Percentiles rank a stretch among this genome's conserved stretches.
phyloP scores from a whole-genome alignment of 225 moss, liverwort and hornwort genomes.

The Bryum argenteum region DNA sequence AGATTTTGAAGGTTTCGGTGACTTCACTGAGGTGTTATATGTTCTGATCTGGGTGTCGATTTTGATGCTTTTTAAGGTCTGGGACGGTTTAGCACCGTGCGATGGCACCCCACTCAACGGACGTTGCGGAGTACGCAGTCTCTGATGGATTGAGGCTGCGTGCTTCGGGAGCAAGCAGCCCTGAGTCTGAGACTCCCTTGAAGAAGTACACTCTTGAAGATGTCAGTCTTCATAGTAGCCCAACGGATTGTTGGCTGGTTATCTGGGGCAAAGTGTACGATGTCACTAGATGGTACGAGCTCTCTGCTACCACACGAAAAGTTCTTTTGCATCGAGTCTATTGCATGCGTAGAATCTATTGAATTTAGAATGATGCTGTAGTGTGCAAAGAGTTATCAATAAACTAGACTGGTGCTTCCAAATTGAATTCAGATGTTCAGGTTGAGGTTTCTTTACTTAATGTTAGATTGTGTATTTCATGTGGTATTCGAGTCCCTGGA shows the following conservation, averaged over 20 bases:
- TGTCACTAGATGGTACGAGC: constrained; percentile 76
- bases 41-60: not conserved
- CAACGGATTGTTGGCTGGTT: constrained; percentile 88
- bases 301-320: not conserved
- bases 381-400: not conserved
- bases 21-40: not conserved
- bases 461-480: too few relatives aligned
- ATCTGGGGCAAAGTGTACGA: constrained; percentile 97
- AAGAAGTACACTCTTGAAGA: constrained; percentile 79
- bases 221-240: constrained; percentile 76
- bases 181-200: constrained; percentile 33
- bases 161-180: constrained; percentile 17
- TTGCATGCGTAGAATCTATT: not conserved
- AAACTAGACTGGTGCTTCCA: not conserved
- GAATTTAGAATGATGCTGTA: not conserved
- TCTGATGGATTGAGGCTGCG: constrained; percentile 48
- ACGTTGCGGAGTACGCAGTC: constrained; percentile 40
- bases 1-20: not conserved
- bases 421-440: not conserved
- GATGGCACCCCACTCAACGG: constrained; percentile 64
- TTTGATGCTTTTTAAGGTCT: constrained; percentile 17
- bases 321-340: not conserved
- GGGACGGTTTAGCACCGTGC: constrained; percentile 31
- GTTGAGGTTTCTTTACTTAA: not conserved
- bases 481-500: not conserved